phyloP scores from a whole-genome alignment of 2,329 filamentous ascomycete genomes.

The Botrytis deweyae region DNA sequence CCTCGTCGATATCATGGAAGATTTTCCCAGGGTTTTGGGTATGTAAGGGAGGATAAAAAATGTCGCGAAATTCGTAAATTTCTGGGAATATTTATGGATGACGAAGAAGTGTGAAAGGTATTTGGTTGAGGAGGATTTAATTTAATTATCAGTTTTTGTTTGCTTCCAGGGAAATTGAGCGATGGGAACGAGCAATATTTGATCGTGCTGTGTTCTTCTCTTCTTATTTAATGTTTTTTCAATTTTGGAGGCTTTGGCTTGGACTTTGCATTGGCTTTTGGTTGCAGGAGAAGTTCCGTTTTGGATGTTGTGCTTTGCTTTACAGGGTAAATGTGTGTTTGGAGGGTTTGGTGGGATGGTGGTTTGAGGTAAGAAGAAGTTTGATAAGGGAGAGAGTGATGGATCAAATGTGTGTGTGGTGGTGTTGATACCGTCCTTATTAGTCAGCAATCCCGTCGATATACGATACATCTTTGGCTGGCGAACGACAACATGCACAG shows the following conservation, averaged over 20 bases:
- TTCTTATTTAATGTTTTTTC: neutral
- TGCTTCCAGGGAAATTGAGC: neutral
- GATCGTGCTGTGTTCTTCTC: neutral
- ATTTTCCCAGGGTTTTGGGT: slow-evolving; percentile 8
- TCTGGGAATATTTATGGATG: neutral
- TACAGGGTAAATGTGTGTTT: neutral
- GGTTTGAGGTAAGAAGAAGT: neutral
- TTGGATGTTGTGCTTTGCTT: neutral
- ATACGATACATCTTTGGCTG: neutral
- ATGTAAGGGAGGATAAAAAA: neutral
- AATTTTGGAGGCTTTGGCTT: neutral
- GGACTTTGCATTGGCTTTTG: neutral
- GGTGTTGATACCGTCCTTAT: neutral
- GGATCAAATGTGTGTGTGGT: neutral
- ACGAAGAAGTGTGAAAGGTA: neutral
- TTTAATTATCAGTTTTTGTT: neutral
- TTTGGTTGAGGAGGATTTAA: neutral
- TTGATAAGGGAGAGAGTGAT: neutral
- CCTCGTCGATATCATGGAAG: slow-evolving; percentile 17
- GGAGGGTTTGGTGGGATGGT: neutral
- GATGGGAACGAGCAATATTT: slow-evolving; percentile 1
- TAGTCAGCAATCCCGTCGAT: neutral
- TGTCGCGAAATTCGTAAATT: neutral
- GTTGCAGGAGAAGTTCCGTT: neutral
- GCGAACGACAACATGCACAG: neutral